Percentiles rank a stretch among this genome's conserved stretches.
Evolutionary conservation across 148 eudicot species (phyloP).

Genomic region (Nepenthes mirabilis): DNA sequence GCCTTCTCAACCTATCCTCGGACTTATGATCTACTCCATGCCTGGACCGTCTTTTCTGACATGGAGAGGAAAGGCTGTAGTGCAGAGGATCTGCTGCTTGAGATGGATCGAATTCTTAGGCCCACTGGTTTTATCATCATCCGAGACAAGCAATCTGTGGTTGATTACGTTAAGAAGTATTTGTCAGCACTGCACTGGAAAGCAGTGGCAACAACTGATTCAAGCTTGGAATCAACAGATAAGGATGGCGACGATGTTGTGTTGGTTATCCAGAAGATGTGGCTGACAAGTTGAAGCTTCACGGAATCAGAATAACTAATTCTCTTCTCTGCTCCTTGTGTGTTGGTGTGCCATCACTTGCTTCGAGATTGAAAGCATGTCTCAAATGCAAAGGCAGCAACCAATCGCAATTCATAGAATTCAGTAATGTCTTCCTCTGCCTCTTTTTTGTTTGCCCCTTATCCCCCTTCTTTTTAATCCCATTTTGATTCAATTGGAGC

Average conservation of each 20-base stretch:
- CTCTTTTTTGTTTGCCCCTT: no score
- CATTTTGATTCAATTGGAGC: no score
- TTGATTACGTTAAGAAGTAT: slow-evolving; percentile 71
- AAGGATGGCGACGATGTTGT: slow-evolving; percentile 64
- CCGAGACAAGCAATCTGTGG: slow-evolving; percentile 59
- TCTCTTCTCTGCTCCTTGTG: neutral
- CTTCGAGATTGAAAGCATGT: slow-evolving; percentile 11
- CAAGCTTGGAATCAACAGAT: slow-evolving; percentile 35
- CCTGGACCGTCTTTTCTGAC: slow-evolving; percentile 83
- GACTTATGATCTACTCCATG: slow-evolving; percentile 95
- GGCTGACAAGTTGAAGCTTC: slow-evolving; percentile 61
- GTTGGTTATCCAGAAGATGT: slow-evolving; percentile 58
- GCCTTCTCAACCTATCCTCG: slow-evolving; percentile 97
- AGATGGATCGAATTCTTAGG: slow-evolving; percentile 86
- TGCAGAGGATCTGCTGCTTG: slow-evolving; percentile 78
- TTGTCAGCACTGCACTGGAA: slow-evolving; percentile 86
- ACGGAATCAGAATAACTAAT: slow-evolving; percentile 41
- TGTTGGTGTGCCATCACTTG: slow-evolving; percentile 4
- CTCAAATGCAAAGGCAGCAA: neutral
- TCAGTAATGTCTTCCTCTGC: no score
- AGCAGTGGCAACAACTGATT: slow-evolving; percentile 46
- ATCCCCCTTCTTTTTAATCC: no score
- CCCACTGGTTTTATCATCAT: slow-evolving; percentile 81
- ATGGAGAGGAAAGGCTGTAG: slow-evolving; percentile 85
- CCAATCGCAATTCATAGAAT: no score